These are phyloP conservation scores for Paecilomyces sp. DNA, from an alignment of 2,329 filamentous ascomycete species.

Conservation along the genomic window DNA sequence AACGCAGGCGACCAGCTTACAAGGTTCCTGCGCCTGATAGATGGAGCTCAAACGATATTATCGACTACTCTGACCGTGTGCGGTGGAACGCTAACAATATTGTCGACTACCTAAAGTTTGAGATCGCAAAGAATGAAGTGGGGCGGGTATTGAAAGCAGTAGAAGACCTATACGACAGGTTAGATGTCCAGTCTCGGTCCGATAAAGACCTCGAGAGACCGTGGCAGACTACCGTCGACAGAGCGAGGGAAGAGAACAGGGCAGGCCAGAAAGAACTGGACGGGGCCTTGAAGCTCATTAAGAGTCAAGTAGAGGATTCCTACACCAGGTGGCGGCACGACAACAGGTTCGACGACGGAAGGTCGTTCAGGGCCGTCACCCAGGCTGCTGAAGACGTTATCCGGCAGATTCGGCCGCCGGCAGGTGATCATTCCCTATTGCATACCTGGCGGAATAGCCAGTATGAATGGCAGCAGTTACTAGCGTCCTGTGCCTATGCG, in stretches of 20 bases:
- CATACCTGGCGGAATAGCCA: conserved; percentile 26
- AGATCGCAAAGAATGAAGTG: conserved; percentile 26
- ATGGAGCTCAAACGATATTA: too few relatives aligned
- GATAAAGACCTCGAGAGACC: conserved; percentile 30
- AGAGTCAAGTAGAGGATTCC: conserved; percentile 11
- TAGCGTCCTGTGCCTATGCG: conserved; percentile 33
- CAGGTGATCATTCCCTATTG: conserved; percentile 23
- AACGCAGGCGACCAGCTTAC: conserved; percentile 30
- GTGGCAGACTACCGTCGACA: conserved; percentile 19
- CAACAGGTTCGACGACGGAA: conserved; percentile 5
- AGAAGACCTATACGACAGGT: conserved; percentile 17
- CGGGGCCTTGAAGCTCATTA: conserved; percentile 11
- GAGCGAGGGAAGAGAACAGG: conserved; percentile 12
- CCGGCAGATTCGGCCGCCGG: conserved; percentile 22
- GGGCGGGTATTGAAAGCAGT: conserved; percentile 24
- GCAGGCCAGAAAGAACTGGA: conserved; percentile 9
- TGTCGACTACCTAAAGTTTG: conserved; percentile 39
- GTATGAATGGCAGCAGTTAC: conserved; percentile 23
- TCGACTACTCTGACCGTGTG: conserved; percentile 5
- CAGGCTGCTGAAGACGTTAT: conserved; percentile 20
- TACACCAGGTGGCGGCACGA: conserved; percentile 13
- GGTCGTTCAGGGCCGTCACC: conserved; percentile 14
- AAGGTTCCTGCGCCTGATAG: conserved; percentile 10
- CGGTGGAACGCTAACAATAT: conserved; percentile 27
- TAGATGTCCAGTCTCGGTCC: conserved; percentile 4